A percentile compares a stretch with the other conserved stretches of the same genome.
Conservation (phyloP, 1,284 basidiomycete genomes). For the Volvariella volvacea region DNA sequence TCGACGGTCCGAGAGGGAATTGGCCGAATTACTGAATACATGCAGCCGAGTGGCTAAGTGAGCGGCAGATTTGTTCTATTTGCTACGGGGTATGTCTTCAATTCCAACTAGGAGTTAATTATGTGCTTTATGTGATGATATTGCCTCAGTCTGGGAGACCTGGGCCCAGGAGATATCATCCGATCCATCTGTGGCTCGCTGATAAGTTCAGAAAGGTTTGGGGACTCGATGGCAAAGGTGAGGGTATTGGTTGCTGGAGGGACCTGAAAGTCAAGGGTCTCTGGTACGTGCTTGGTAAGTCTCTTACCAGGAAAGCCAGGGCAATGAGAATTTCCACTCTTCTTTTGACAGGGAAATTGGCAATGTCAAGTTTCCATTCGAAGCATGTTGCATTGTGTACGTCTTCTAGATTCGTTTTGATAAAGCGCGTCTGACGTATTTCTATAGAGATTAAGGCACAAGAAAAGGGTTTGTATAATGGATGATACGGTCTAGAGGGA, state of each 20-base stretch:
- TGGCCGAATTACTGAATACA: too few species aligned
- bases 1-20: too few species aligned
- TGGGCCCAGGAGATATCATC: conserved; percentile 29
- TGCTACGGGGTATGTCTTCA: conserved; percentile 46
- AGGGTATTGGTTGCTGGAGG: conserved; percentile 44
- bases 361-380: conserved; percentile 47
- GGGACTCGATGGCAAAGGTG: conserved; percentile 53
- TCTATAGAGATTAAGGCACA: conserved; percentile 52
- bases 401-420: conserved; percentile 13
- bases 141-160: conserved; percentile 30
- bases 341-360: conserved; percentile 37
- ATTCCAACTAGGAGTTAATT: background rate
- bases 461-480: conserved; percentile 43
- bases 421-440: background rate
- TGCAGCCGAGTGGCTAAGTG: too few species aligned
- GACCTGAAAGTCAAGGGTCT: conserved; percentile 43
- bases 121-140: background rate
- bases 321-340: background rate
- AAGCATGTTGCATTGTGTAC: conserved; percentile 53
- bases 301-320: background rate
- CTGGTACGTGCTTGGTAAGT: conserved; percentile 53
- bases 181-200: conserved; percentile 24
- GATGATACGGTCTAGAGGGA: conserved; percentile 30
- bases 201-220: conserved; percentile 43
- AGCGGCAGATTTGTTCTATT: conserved; percentile 68